Evolutionary conservation across 2,329 filamentous ascomycete genomes (phyloP).

Genomic region (Corynespora cassiicola): DNA sequence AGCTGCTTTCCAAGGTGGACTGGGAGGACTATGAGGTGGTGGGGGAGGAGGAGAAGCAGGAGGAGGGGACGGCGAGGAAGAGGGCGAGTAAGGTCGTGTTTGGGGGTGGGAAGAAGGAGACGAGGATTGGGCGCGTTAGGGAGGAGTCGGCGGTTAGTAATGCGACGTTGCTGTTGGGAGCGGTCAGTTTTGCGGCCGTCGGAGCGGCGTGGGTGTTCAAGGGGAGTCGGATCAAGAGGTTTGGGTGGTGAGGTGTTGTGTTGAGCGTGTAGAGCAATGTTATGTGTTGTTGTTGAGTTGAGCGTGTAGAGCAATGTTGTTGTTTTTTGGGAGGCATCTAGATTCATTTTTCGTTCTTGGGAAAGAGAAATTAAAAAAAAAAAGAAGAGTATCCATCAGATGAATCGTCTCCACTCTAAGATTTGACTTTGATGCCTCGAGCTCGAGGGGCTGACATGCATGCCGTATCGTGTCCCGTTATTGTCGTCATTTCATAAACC

Average conservation of each 20-base stretch:
- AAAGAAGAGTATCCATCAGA: no score
- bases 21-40: slow-evolving; percentile 54
- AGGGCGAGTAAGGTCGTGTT: slow-evolving; percentile 41
- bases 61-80: slow-evolving; percentile 9
- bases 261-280: background rate
- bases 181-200: slow-evolving; percentile 42
- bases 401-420: no score
- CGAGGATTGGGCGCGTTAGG: slow-evolving; percentile 50
- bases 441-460: no score
- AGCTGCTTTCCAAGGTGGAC: slow-evolving; percentile 49
- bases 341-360: no score
- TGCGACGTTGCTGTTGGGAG: slow-evolving; percentile 42
- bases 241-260: slow-evolving; percentile 8
- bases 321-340: no score
- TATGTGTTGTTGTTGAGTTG: no score
- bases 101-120: slow-evolving; percentile 39
- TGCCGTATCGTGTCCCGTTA: no score
- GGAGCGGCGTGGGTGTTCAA: slow-evolving; percentile 40
- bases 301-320: no score
- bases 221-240: slow-evolving; percentile 17
- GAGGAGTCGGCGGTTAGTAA: slow-evolving; percentile 54
- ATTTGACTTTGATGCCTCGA: no score
- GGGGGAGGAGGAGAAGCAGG: slow-evolving; percentile 1
- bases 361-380: no score
- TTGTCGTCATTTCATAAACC: no score